Base-by-base conservation (phyloP, 306 rosid species). In the Leucaena leucocephala region DNA sequence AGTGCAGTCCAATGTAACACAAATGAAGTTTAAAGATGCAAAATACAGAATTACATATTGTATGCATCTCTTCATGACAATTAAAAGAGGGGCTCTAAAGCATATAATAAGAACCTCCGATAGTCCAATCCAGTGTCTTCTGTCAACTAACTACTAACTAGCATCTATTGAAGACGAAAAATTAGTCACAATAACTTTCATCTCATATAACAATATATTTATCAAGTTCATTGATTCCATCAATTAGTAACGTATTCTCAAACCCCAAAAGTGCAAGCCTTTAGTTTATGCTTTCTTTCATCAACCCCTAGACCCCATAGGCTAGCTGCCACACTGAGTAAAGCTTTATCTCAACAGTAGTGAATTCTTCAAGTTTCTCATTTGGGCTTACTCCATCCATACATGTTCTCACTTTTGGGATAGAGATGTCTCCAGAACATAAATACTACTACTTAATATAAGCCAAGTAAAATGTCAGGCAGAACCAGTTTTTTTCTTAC, bases 261-360 rank as follows among this genome's bases (percentile, higher is more conserved):
- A 55, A 64, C 66, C 67, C 62, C 65, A 70, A 65, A 35, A 52
- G 13, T 19, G 9, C 71, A 64, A 72, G 68, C 73, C 76, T 52
- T 54, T 74, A 58, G 46, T 48, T 59, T 67, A 40, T 39, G 21
- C 21, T 66, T 80, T 55, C 71, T 57, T 33, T 48, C 35, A 45
- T 80, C 73, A 5, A 64, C 45, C 76, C 71, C 66, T 2, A 39
- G 8, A 75, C 68, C 65, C 35, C 75, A 62, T 39, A 75, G 16
- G 52, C 75, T 62, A 45, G 69, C 49, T 40, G 34, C 73, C 83
- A 65, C 79, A 71, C 54, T 45, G 57, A 75, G 72, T 34, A 71
- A 75, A 70, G 40, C 39, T 67, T 64, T 57, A 69, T n/a, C 80
- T 54, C 77, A 57, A 49, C 67, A 12, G 19, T 19, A 16, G 71